Conservation (phyloP, 345 rosid species). For the Bretschneidera sinensis region DNA sequence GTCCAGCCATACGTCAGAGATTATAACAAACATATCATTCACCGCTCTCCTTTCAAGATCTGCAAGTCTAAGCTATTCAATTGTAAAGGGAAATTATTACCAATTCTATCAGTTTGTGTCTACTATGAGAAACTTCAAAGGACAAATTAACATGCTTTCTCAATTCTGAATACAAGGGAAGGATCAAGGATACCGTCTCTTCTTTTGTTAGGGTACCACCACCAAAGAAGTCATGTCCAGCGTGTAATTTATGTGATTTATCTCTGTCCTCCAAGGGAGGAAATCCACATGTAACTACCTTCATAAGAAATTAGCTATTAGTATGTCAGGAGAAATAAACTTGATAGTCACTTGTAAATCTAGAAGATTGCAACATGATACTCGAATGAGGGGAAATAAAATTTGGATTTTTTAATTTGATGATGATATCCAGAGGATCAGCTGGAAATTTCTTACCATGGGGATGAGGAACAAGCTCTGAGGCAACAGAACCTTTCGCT, state of each 20-base stretch:
- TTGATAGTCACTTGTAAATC: background rate
- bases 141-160: constrained; percentile 4
- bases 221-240: constrained; percentile 81
- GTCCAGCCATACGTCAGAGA: constrained; percentile 92
- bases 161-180: constrained; percentile 10
- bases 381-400: too few species aligned
- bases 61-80: constrained; percentile 51
- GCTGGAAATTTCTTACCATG: too few species aligned
- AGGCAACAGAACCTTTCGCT: too few species aligned
- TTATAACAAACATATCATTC: constrained; percentile 80
- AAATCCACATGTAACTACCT: constrained; percentile 92
- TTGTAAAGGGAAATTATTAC: constrained; percentile 25
- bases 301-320: constrained; percentile 16
- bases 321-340: constrained; percentile 4
- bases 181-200: constrained; percentile 59
- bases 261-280: constrained; percentile 87
- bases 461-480: too few species aligned
- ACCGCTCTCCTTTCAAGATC: constrained; percentile 65
- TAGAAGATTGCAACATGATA: background rate
- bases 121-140: constrained; percentile 3
- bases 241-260: constrained; percentile 60
- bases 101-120: constrained; percentile 4
- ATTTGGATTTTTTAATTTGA: too few species aligned
- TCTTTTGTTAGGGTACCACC: constrained; percentile 68
- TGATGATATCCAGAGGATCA: too few species aligned